A percentile compares a stretch with the other conserved stretches of the same genome.
Conservation (phyloP, 805 yeast genomes). For the Yamadazyma tumulicola region DNA sequence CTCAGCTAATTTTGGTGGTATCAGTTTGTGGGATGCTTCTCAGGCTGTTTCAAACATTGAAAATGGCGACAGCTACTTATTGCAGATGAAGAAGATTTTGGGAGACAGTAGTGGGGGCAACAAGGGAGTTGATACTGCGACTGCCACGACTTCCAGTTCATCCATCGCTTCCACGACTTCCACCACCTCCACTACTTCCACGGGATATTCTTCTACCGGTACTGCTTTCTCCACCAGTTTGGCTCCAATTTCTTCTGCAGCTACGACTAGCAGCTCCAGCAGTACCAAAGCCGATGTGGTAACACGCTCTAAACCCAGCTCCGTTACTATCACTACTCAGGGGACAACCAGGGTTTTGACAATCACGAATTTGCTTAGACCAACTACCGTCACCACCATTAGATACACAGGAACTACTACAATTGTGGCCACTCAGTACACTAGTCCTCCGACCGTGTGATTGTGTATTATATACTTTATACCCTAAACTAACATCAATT, state of each 20-base stretch:
- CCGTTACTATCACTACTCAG: constrained; percentile 9
- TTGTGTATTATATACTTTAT: neutral
- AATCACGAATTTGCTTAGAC: constrained; percentile 9
- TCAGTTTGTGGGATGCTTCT: constrained; percentile 85
- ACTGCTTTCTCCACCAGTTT: neutral
- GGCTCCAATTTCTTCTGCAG: constrained; percentile 1
- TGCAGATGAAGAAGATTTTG: constrained; percentile 43
- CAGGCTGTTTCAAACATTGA: constrained; percentile 37
- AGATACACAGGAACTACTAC: constrained; percentile 14
- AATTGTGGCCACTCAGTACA: constrained; percentile 11
- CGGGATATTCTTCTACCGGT: constrained; percentile 1
- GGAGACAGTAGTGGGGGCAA: neutral
- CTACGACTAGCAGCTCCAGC: neutral
- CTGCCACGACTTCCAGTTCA: constrained; percentile 4
- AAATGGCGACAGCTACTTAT: constrained; percentile 19
- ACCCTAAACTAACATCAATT: constrained; percentile 8
- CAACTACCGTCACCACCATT: constrained; percentile 14
- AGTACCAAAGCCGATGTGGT: constrained; percentile 1
- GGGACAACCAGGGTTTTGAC: constrained; percentile 10
- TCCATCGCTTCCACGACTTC: constrained; percentile 1
- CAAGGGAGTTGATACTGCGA: constrained; percentile 1
- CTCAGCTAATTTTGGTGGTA: constrained; percentile 51
- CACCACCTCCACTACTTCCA: constrained; percentile 3
- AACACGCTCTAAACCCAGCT: constrained; percentile 6
- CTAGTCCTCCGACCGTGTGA: constrained; percentile 10